These are phyloP conservation scores for Vickermania ingenoplastis DNA, from an alignment of 208 protist genomes.

Conservation along the genomic window DNA sequence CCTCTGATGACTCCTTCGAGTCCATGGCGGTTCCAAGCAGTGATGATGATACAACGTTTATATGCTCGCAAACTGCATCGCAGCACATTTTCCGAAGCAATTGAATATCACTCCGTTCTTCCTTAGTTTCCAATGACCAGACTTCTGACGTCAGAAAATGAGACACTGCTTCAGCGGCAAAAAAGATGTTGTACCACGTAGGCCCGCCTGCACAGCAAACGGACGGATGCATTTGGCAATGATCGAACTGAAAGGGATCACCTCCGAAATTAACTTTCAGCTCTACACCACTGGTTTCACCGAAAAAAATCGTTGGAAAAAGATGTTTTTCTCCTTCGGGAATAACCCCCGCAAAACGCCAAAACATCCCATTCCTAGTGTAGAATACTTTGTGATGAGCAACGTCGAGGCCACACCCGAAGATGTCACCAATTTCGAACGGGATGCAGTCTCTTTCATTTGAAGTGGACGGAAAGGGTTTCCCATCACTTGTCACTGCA, in stretches of 20 bases:
- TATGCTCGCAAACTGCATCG: conserved; percentile 54
- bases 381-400: conserved; percentile 70
- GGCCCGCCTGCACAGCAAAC: conserved; percentile 30
- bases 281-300: conserved; percentile 27
- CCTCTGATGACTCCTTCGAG: conserved; percentile 17
- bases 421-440: conserved; percentile 61
- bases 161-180: conserved; percentile 57
- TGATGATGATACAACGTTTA: conserved; percentile 60
- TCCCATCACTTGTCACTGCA: conserved; percentile 10
- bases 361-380: conserved; percentile 78
- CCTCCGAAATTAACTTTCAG: conserved; percentile 83
- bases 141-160: conserved; percentile 66
- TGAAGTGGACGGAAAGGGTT: conserved; percentile 19
- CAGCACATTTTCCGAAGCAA: conserved; percentile 52
- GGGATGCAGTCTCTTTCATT: not conserved
- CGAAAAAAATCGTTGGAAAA: conserved; percentile 61
- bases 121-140: conserved; percentile 42
- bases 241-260: conserved; percentile 70
- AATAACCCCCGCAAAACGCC: conserved; percentile 46
- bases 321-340: conserved; percentile 25
- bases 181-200: conserved; percentile 71
- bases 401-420: conserved; percentile 74
- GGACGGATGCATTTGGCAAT: conserved; percentile 61
- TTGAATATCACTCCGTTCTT: conserved; percentile 14
- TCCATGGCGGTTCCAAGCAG: conserved; percentile 43